Base-by-base conservation (phyloP, 1,284 basidiomycete genomes). In the Trametes pubescens region DNA sequence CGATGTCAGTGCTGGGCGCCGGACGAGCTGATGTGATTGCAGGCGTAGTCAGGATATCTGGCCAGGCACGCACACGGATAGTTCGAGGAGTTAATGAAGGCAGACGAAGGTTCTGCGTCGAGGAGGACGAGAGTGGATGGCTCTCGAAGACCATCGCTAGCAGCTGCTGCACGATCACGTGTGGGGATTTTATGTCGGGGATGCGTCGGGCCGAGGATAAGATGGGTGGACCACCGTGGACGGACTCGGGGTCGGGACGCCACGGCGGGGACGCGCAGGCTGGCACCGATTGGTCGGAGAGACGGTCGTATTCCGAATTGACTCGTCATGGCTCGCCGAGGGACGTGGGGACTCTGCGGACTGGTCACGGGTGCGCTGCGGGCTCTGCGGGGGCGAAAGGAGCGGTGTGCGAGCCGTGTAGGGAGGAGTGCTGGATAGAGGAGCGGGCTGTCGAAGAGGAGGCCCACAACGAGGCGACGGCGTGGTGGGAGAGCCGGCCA, bases 171-270 rank as follows among this genome's bases (percentile, higher is more conserved):
- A 47, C 54, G 61, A 22, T 65, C 66, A 68, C 66, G 66, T 65
- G 66, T n/a, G 32, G 46, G n/a, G 53, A 46, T 48, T 49, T n/a
- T 65, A 57, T 44, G 34, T 65, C 66, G 66, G 66, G 24, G 64
- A 56, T 61, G 57, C 57, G 46, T 65, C 64, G 67, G 67, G 37
- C 67, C 64, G 67, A 65, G 59, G 64, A 65, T 61, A 34, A 24
- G 57, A n/a, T 32, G 49, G 35, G 22, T 24, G 56, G 16, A 8
- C n/a, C n/a, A n/a, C n/a, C 22, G 40, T 53, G 62, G 18, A 32
- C 46, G 47, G 32, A 10, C 29, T 62, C 62, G 48, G 49, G 21
- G 22, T 62, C 66, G 63, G 66, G 63, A 51, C 35, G 54, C 32
- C 61, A 60, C 62, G 62, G 62, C 43, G 48, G 55, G 35, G 53